Evolutionary conservation across 2,329 filamentous ascomycete genomes (phyloP), one percentile per base, ranked within the genome.

Genomic region (Beauveria australis): DNA sequence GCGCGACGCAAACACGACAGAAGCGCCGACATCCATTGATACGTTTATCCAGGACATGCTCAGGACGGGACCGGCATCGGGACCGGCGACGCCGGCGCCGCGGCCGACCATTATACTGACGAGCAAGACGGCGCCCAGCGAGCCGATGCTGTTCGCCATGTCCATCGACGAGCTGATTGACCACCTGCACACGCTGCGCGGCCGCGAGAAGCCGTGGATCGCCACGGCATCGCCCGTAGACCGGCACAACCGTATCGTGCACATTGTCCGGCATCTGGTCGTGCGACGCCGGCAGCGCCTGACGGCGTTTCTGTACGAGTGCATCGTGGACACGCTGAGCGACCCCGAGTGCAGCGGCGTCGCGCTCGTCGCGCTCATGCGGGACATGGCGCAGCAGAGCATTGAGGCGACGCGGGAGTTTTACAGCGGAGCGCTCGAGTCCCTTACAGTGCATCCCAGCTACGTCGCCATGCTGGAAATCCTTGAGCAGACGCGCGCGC

Each of bases 371-470:
- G 76, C 74, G 22, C 75, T 96, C n/a, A 74, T 96, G 26, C 75
- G 82, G 24, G 91, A 96, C 67, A 89, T 97, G 86, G 78, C 80
- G 48, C 70, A 74, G 1, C 76, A 80, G 47, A 79, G 78, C 0
- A 77, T 97, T 49, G 75, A 82, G 47, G 79, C 85, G 8, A 89
- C 91, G 65, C 79, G 81, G 1, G 78, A 79, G 3, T 80, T 89
- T 2, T 93, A 90, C 67, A 87, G 92, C 71, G 84, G 84, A 63
- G 84, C 88, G 2, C 75, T 97, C 22, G 64, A 89, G 79, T 87
- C 83, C 5, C 78, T 97, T 26, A 84, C 89, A 0, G 83, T 94
- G 9, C 94, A 97, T 70, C 91, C 93, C 0, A 89, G 97, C 72
- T 93, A 95, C 67, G 66, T 91, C 6, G 76, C 94, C 26, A 86